A percentile compares a stretch with the other conserved stretches of the same genome.
Evolutionary conservation across 2,329 filamentous ascomycete genomes (phyloP).

Genomic region (Sporothrix sp.): DNA sequence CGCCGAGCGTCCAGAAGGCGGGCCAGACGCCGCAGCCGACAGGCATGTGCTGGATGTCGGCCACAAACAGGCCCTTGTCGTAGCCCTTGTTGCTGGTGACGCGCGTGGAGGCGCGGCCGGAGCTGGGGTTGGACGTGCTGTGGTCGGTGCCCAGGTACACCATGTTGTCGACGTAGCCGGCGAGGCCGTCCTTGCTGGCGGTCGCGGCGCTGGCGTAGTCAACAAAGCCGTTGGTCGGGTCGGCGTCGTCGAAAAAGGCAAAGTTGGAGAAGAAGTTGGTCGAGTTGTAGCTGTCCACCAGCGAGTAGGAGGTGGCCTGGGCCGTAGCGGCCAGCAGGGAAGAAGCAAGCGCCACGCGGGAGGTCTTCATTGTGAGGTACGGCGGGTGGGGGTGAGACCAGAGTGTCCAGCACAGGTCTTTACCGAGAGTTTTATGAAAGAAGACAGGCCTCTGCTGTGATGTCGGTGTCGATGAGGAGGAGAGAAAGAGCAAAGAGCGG

Average conservation of each 20-base stretch:
- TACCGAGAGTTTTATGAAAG: background rate
- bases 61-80: slow-evolving; percentile 59
- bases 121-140: slow-evolving; percentile 41
- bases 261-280: slow-evolving; percentile 49
- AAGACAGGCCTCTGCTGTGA: background rate
- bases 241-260: slow-evolving; percentile 45
- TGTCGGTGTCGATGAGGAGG: background rate
- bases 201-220: slow-evolving; percentile 51
- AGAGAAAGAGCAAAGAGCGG: background rate
- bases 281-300: slow-evolving; percentile 39
- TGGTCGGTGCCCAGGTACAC: slow-evolving; percentile 64
- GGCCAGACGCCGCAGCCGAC: slow-evolving; percentile 67
- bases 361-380: slow-evolving; percentile 10
- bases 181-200: slow-evolving; percentile 49
- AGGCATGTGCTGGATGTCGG: slow-evolving; percentile 72
- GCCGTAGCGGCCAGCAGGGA: slow-evolving; percentile 15
- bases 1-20: slow-evolving; percentile 59
- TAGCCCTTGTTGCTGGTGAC: slow-evolving; percentile 57
- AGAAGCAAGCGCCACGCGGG: background rate
- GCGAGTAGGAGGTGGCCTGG: slow-evolving; percentile 32
- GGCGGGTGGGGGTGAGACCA: background rate
- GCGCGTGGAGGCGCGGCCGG: slow-evolving; percentile 61
- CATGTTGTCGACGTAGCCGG: slow-evolving; percentile 43
- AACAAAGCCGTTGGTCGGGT: slow-evolving; percentile 70
- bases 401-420: slow-evolving; percentile 4